phyloP scores from a whole-genome alignment of 176 grass and related monocot species.

The bread wheat (Triticum aestivum) region DNA sequence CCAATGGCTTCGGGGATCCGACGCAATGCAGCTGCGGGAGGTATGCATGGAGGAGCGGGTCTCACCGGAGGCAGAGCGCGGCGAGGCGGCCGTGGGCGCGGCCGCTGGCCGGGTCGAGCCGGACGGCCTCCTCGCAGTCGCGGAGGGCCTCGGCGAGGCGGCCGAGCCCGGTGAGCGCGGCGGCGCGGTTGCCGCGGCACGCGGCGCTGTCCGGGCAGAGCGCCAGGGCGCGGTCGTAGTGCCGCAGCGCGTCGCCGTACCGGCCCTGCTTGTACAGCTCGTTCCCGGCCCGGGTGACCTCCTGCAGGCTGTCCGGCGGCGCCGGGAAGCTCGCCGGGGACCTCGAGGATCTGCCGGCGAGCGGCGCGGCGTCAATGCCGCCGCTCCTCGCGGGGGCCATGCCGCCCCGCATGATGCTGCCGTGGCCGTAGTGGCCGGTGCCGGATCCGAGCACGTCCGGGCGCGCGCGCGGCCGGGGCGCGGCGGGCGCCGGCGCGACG shows the following conservation, averaged over 20 bases:
- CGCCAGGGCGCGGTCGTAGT: slow-evolving; percentile 56
- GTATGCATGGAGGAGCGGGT: neutral
- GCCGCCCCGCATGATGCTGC: slow-evolving; percentile 58
- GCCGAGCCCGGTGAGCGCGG: slow-evolving; percentile 54
- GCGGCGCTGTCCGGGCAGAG: slow-evolving; percentile 58
- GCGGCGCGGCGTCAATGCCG: slow-evolving; percentile 10
- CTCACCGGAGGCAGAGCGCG: slow-evolving; percentile 56
- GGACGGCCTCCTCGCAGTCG: slow-evolving; percentile 62
- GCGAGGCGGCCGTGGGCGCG: slow-evolving; percentile 54
- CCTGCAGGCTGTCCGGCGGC: slow-evolving; percentile 28
- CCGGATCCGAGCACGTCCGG: slow-evolving; percentile 61
- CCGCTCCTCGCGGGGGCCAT: neutral
- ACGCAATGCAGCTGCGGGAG: neutral
- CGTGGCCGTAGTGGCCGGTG: slow-evolving; percentile 66
- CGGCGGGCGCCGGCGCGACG: slow-evolving; percentile 21
- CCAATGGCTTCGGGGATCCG: neutral
- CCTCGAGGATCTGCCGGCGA: neutral
- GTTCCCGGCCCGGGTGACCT: slow-evolving; percentile 55
- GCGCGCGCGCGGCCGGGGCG: slow-evolving; percentile 26
- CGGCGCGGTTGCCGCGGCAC: slow-evolving; percentile 61
- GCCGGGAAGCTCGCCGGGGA: slow-evolving; percentile 20
- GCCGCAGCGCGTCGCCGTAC: slow-evolving; percentile 50
- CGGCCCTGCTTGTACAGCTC: slow-evolving; percentile 63
- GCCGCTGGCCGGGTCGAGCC: slow-evolving; percentile 53
- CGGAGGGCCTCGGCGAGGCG: slow-evolving; percentile 46